A percentile compares a stretch with the other conserved stretches of the same genome.
phyloP scores from a whole-genome alignment of 78 protist species.

The Dictyostelium discoideum region DNA sequence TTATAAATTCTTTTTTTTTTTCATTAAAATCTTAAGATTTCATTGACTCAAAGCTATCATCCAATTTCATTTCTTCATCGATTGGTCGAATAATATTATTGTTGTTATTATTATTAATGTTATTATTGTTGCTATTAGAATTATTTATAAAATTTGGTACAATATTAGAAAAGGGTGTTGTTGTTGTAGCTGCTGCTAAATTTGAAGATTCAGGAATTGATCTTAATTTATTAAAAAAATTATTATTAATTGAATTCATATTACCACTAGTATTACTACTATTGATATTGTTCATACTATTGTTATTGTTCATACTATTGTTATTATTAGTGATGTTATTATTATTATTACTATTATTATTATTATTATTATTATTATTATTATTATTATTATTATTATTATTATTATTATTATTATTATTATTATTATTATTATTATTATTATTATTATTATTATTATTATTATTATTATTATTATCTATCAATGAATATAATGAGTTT shows the following conservation, averaged over 20 bases:
- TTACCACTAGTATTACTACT: background rate
- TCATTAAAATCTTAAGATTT: background rate
- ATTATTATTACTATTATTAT: background rate
- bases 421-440: background rate
- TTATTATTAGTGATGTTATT: background rate
- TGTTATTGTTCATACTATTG: background rate
- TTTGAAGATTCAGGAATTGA: background rate
- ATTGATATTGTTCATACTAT: no score
- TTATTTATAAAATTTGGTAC: background rate
- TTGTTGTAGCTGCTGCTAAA: background rate
- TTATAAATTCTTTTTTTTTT: background rate
- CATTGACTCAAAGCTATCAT: conserved; percentile 14
- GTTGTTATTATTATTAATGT: background rate
- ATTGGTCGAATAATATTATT: background rate
- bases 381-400: background rate
- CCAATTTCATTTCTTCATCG: conserved; percentile 4
- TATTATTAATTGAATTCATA: background rate
- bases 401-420: background rate
- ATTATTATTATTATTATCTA: background rate
- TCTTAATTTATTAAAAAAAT: background rate
- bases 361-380: background rate
- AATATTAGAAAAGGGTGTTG: background rate
- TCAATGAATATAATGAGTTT: background rate
- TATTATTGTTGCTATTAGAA: background rate
- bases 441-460: background rate